Conservation (phyloP, 2,329 filamentous ascomycete genomes). For the Fusarium tupiense region DNA sequence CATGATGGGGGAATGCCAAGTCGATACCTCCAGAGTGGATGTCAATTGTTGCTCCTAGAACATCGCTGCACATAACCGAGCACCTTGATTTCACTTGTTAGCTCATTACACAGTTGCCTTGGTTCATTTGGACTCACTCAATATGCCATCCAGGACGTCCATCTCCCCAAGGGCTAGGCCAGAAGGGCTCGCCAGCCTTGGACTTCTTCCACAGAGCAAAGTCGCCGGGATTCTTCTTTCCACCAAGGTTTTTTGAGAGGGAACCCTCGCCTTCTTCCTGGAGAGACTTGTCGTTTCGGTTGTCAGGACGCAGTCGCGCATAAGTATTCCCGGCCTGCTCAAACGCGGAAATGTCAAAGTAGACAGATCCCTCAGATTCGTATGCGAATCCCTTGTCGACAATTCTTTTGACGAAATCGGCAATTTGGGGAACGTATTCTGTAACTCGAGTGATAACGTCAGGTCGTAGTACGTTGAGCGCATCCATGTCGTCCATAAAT, state of each 20-base stretch:
- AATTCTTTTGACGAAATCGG: conserved; percentile 82
- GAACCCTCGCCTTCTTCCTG: conserved; percentile 92
- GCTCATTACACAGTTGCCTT: neutral
- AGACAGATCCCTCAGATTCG: conserved; percentile 83
- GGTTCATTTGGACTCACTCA: conserved; percentile 58
- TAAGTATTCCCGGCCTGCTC: conserved; percentile 87
- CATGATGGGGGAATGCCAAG: conserved; percentile 89
- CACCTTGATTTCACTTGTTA: conserved; percentile 56
- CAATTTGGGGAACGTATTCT: conserved; percentile 89
- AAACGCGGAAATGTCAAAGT: conserved; percentile 91
- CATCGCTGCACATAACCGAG: conserved; percentile 91
- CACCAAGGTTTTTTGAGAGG: conserved; percentile 67
- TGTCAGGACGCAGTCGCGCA: conserved; percentile 85
- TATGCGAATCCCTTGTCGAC: conserved; percentile 90
- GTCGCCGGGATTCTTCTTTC: conserved; percentile 81
- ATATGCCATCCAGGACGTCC: conserved; percentile 97
- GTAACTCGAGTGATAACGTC: conserved; percentile 90
- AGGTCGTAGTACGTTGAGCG: conserved; percentile 84
- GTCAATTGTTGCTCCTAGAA: conserved; percentile 87
- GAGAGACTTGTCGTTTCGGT: conserved; percentile 82
- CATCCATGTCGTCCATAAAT: conserved; percentile 88
- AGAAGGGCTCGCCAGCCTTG: conserved; percentile 90
- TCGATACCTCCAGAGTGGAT: conserved; percentile 95
- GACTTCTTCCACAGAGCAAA: conserved; percentile 96
- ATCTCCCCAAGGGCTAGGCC: conserved; percentile 87